Conservation (phyloP, 352 stramenopile genomes). For the Globisporangium barbulae region DNA sequence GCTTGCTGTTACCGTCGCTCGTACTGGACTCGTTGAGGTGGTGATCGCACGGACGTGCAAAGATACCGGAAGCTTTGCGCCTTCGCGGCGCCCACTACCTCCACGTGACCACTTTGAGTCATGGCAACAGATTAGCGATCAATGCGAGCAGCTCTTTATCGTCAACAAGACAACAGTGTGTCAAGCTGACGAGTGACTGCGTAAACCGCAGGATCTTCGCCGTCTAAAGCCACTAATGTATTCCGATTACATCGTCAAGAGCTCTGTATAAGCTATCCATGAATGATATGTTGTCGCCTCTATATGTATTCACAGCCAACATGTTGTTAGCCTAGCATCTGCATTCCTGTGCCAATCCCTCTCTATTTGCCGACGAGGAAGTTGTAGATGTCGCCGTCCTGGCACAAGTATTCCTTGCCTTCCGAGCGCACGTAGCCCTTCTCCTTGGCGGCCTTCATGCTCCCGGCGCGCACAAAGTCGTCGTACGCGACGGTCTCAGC, state of each 20-base stretch:
- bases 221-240: background rate
- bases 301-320: no score
- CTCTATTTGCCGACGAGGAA: slow-evolving; percentile 89
- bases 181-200: background rate
- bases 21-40: slow-evolving; percentile 8
- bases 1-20: background rate
- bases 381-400: slow-evolving; percentile 98
- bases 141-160: background rate
- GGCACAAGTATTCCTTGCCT: slow-evolving; percentile 98
- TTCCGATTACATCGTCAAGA: background rate
- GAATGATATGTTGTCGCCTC: no score
- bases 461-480: slow-evolving; percentile 91
- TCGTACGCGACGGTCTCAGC: slow-evolving; percentile 96
- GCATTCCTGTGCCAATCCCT: background rate
- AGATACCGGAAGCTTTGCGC: slow-evolving; percentile 10
- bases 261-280: no score
- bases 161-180: background rate
- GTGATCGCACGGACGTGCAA: slow-evolving; percentile 12
- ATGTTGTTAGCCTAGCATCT: background rate
- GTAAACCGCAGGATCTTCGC: background rate
- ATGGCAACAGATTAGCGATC: background rate
- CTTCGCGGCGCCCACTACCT: slow-evolving; percentile 14
- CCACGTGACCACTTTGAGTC: slow-evolving; percentile 14
- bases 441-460: slow-evolving; percentile 94
- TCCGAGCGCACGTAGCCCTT: slow-evolving; percentile 92